Base-by-base conservation (phyloP, 2,329 filamentous ascomycete genomes). In the Juglanconis oblonga region DNA sequence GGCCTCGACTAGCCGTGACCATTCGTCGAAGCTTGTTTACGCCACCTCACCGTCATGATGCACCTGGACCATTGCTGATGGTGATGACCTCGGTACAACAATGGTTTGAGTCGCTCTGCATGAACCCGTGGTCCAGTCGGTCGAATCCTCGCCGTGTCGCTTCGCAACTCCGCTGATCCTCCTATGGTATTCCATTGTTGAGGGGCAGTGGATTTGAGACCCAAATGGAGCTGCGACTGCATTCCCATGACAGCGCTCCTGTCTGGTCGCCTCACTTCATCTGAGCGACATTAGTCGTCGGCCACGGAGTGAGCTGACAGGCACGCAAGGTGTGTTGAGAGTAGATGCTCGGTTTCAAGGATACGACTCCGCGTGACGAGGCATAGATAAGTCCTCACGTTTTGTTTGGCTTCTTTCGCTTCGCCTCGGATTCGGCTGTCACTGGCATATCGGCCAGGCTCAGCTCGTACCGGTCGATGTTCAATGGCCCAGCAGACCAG, bases 401-500 rank as follows among this genome's bases (percentile, higher is more conserved):
- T 14, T 38, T 52, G 1, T 24, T 49, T n/a, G 54, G n/a, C 14
- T 45, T 48, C 6, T 13, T 4, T 11, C 17, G 32, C 3, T 48
- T 49, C 32, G 13, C 31, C 3, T 14, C 40, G 31, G 58, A 51
- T 17, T 44, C 40, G 29, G n/a, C 40, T 2, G 24, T n/a, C n/a
- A n/a, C 5, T 9, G 13, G 8, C 13, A 52, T 56, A 10, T 77
- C 72, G 50, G 71, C 70, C 52, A 90, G 67, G 38, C 83, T 81
- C 50, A 74, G 77, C 72, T 94, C 87, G 71, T 97, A 97, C 49
- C 82, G 81, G 38, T 84, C 81, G 57, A 96, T 68, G 62, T 90
- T 83, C 64, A 97, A 72, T 4, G 88, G 83, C 1, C 89, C 90
- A 11, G 92, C 87, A 44, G 86, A 80, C 87, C 93, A 96, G 3